Base-by-base conservation (phyloP, 2,329 filamentous ascomycete species). In the Curvularia spicifera region DNA sequence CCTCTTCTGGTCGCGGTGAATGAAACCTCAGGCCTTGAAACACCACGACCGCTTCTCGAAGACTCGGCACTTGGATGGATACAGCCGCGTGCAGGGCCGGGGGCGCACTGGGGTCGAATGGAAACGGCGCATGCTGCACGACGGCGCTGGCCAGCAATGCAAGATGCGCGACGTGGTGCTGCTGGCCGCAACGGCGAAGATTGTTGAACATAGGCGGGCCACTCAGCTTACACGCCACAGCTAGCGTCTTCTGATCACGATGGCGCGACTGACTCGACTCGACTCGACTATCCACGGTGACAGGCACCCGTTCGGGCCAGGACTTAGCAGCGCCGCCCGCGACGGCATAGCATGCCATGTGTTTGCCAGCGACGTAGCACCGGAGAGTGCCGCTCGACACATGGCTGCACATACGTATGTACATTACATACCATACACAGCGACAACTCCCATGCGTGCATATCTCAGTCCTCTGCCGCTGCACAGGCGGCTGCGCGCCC, bases 251-350 rank as follows among this genome's bases (percentile, higher is more conserved):
- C 51, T 50, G 46, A 31, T 52, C 56, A 64, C 53, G 50, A 56
- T 54, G 63, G 56, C 51, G 56, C 39, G 55, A 51, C 61, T 65
- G 18, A 18, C 18, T 18, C 18, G 18, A 18, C 18, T 18, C 18
- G 62, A 64, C 64, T 65, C 64, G 61, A 63, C 60, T 61, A 59
- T 55, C 60, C 58, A 65, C 59, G 29, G 65, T 70, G 70, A 67
- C 69, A 67, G 68, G 66, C 66, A 67, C 65, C 59, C 61, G 48
- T 42, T 42, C 39, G 20, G 20, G 39, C 5, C 31, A 33, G 31
- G 31, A 33, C 31, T 33, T 3, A 33, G 31, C 31, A 33, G 5
- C 31, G 12, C 29, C 10, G 29, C 29, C 29, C 29, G 10, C 29
- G 29, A 31, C 29, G 29, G 29, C 29, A 31, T 31, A 31, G 31